phyloP scores from a whole-genome alignment of 306 rosid genomes.

The Quercus parvula region DNA sequence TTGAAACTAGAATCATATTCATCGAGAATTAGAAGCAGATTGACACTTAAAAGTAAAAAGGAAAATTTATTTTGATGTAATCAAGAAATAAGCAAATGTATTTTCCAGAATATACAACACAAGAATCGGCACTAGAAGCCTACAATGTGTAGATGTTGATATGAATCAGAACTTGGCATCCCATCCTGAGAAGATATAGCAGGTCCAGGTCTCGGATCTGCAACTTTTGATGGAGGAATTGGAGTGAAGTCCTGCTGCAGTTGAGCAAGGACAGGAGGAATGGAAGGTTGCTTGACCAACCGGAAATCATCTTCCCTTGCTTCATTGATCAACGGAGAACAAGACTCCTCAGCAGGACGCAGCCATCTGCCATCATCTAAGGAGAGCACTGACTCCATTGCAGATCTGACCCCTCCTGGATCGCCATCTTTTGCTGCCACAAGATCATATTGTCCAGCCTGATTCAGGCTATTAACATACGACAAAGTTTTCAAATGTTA shows the following conservation, averaged over 20 bases:
- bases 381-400: slow-evolving; percentile 86
- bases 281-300: slow-evolving; percentile 73
- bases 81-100: slow-evolving; percentile 4
- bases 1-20: slow-evolving; percentile 15
- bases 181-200: slow-evolving; percentile 63
- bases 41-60: slow-evolving; percentile 15
- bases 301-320: slow-evolving; percentile 59
- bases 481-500: slow-evolving; percentile 27
- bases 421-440: slow-evolving; percentile 60
- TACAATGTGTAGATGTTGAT: slow-evolving; percentile 85
- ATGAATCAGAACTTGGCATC: slow-evolving; percentile 45
- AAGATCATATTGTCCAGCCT: slow-evolving; percentile 61
- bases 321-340: slow-evolving; percentile 45
- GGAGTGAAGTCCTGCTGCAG: slow-evolving; percentile 50
- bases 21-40: slow-evolving; percentile 3
- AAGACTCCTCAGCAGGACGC: slow-evolving; percentile 45
- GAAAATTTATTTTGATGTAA: slow-evolving; percentile 14
- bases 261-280: slow-evolving; percentile 93
- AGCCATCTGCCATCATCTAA: slow-evolving; percentile 85
- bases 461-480: slow-evolving; percentile 59
- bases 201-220: slow-evolving; percentile 97
- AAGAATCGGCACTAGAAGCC: slow-evolving; percentile 22
- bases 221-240: slow-evolving; percentile 90
- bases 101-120: background rate
- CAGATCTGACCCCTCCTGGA: slow-evolving; percentile 45